Conservation (phyloP, 768 basidiomycete species). For the Rhizopogon roseolus region DNA sequence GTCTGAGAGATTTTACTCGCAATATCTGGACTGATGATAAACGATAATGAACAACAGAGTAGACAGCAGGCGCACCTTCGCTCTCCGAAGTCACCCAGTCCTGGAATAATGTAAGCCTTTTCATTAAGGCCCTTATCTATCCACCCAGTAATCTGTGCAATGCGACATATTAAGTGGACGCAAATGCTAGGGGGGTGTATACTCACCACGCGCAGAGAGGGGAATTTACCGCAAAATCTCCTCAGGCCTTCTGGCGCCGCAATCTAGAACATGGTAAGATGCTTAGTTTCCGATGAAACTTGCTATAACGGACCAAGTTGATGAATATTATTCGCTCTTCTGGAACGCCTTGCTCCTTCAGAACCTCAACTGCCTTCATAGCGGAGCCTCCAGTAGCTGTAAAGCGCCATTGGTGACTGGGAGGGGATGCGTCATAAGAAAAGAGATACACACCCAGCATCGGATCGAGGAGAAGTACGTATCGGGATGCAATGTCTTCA, state of each 20-base stretch:
- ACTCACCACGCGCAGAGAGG: neutral
- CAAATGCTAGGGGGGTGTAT: neutral
- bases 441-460: slow-evolving; percentile 74
- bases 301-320: slow-evolving; percentile 59
- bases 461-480: slow-evolving; percentile 92
- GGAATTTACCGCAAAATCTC: slow-evolving; percentile 74
- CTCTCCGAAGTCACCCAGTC: slow-evolving; percentile 97
- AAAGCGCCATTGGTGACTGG: neutral
- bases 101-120: slow-evolving; percentile 87
- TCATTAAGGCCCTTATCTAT: slow-evolving; percentile 91
- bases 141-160: slow-evolving; percentile 83
- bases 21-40: neutral
- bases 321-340: slow-evolving; percentile 95
- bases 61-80: slow-evolving; percentile 47
- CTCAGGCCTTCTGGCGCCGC: slow-evolving; percentile 87
- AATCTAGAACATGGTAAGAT: slow-evolving; percentile 44
- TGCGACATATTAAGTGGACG: neutral
- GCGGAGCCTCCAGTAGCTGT: slow-evolving; percentile 94
- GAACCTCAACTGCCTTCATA: slow-evolving; percentile 94
- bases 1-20: neutral
- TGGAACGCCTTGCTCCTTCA: slow-evolving; percentile 87
- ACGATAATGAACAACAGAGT: neutral
- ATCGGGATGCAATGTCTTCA: slow-evolving; percentile 85
- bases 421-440: neutral
- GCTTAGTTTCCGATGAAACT: neutral